Evolutionary conservation across 2,329 filamentous ascomycete genomes (phyloP), one percentile per base, ranked within the genome.

Genomic region (Aspergillus bombycis): DNA sequence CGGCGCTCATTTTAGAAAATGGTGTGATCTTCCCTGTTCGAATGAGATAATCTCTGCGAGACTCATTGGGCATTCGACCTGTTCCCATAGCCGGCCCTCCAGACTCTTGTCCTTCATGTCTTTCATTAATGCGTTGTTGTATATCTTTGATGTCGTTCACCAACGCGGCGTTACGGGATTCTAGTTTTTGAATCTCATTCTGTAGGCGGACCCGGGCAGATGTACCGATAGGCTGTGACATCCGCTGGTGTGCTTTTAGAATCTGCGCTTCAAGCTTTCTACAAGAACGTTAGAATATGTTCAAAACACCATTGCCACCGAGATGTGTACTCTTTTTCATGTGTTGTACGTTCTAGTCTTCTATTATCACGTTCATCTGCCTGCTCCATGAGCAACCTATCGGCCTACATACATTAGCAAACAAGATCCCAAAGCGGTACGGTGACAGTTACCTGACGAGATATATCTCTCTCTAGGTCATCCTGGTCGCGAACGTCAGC

Each of bases 21-120:
- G 95, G 95, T 0, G 95, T 99, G 69, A 99, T 98, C 79, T 98
- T 98, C 65, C 95, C 95, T 0, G 94, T 99, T 32, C 95, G 89
- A 56, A 99, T 95, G 54, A 99, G 85, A 75, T 91, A 99, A 54
- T 97, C 94, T 57, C 94, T 88, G 65, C 92, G 89, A 28, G 87
- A 93, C 80, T 98, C 95, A 64, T 91, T 91, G 1, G 91, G 88
- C 62, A 94, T 79, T 60, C 87, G 88, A 63, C 79, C 81, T 5
- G 78, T 71, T 30, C 82, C 79, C 58, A 81, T 78, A 16, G 75
- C 72, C 36, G 81, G 78, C 1, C 81, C 78, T 4, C 78, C 77
- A 12, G 80, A 80, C 52, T 81, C 80, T 38, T 81, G 82, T n/a
- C 84, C 83, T 62, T 86, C 81, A 63, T 91, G 88, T 60, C 94